Conservation (phyloP, 768 basidiomycete genomes). For the Cystobasidium tubakii region DNA sequence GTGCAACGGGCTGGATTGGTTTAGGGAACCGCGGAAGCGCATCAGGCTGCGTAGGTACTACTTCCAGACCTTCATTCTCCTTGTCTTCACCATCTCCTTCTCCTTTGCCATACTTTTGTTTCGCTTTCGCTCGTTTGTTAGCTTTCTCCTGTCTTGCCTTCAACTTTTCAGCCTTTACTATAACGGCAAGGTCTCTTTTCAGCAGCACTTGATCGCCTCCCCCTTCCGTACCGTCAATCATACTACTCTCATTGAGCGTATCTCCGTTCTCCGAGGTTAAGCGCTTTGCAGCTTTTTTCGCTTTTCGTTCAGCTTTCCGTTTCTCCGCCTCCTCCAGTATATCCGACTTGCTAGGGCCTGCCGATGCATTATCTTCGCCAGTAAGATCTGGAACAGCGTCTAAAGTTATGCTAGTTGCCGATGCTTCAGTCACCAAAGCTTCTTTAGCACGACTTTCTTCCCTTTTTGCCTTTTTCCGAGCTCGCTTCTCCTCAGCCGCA, state of each 20-base stretch:
- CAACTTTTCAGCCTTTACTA: conserved; percentile 38
- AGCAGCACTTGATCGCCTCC: conserved; percentile 39
- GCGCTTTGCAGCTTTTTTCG: conserved; percentile 38
- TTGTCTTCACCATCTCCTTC: conserved; percentile 21
- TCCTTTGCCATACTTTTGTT: neutral
- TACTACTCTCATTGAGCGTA: conserved; percentile 32
- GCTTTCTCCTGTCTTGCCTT: conserved; percentile 31
- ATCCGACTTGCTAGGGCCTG: conserved; percentile 40
- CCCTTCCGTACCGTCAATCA: neutral
- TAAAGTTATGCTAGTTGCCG: neutral
- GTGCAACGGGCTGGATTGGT: conserved; percentile 45
- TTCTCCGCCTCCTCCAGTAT: conserved; percentile 12
- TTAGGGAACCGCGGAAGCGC: conserved; percentile 48
- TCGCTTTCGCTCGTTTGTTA: conserved; percentile 28
- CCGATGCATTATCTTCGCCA: conserved; percentile 28
- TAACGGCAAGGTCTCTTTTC: conserved; percentile 1
- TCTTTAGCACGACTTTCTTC: conserved; percentile 42
- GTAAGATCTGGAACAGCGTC: neutral
- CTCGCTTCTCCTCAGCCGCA: conserved; percentile 40
- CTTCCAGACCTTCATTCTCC: conserved; percentile 26
- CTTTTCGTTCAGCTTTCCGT: conserved; percentile 41
- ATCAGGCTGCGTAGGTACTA: conserved; percentile 23
- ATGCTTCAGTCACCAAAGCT: conserved; percentile 16
- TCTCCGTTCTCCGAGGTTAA: conserved; percentile 37
- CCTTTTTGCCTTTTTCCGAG: conserved; percentile 40